phyloP scores from a whole-genome alignment of 2,329 filamentous ascomycete genomes.

The Ophiostoma populinum region DNA sequence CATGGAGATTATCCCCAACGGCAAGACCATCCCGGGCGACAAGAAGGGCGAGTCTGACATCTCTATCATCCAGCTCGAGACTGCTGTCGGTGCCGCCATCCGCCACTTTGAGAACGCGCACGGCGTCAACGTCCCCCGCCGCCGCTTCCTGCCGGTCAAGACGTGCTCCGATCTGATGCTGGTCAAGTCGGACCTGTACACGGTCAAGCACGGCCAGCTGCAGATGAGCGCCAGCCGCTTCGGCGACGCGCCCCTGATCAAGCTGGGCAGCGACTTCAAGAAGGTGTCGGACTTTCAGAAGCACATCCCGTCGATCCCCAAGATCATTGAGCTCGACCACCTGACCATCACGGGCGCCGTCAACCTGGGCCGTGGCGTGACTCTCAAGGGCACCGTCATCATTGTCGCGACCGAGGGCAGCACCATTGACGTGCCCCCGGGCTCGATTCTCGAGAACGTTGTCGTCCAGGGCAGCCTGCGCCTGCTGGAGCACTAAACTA shows the following conservation, averaged over 20 bases:
- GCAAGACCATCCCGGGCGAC: conserved; percentile 94
- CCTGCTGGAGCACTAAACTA: conserved; percentile 46
- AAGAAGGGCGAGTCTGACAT: conserved; percentile 99
- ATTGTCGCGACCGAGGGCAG: conserved; percentile 95
- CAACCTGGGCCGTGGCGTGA: conserved; percentile 89
- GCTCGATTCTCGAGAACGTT: conserved; percentile 95
- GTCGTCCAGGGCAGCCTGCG: conserved; percentile 94
- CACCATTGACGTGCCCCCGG: conserved; percentile 94
- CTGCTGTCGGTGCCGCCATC: conserved; percentile 93
- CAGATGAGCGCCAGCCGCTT: conserved; percentile 94
- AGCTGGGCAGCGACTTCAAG: conserved; percentile 98
- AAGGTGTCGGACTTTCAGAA: conserved; percentile 97
- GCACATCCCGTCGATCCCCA: conserved; percentile 72
- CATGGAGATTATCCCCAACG: conserved; percentile 99
- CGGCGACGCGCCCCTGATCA: conserved; percentile 92
- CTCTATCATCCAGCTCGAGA: conserved; percentile 95
- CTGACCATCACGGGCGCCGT: conserved; percentile 95
- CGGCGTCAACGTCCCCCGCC: conserved; percentile 94
- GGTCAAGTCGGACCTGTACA: conserved; percentile 98
- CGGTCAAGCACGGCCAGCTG: conserved; percentile 93
- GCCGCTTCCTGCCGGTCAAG: conserved; percentile 98
- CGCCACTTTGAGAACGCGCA: conserved; percentile 97
- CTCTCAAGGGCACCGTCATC: conserved; percentile 95
- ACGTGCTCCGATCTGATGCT: conserved; percentile 99
- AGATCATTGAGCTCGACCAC: conserved; percentile 83